These are phyloP conservation scores for Hericium coralloides DNA, from an alignment of 768 basidiomycete species.

Conservation along the genomic window DNA sequence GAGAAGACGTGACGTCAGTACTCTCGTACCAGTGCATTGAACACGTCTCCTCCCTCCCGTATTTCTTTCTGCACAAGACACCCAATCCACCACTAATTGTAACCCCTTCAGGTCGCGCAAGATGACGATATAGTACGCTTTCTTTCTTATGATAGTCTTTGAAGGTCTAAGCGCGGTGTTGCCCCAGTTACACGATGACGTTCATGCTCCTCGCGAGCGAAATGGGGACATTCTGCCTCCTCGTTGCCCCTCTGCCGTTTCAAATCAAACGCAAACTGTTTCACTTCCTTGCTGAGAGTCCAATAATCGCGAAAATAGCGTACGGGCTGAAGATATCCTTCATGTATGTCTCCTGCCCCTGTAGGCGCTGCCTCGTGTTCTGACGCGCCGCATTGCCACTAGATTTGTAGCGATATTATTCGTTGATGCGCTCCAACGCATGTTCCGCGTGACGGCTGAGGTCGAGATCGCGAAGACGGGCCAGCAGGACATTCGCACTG, in stretches of 20 bases:
- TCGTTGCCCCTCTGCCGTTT: conserved; percentile 84
- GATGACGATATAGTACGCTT: conserved; percentile 43
- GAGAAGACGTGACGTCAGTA: neutral
- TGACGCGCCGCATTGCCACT: conserved; percentile 15
- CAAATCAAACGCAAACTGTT: conserved; percentile 61
- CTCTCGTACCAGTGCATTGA: neutral
- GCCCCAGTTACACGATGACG: conserved; percentile 65
- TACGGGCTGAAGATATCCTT: conserved; percentile 93
- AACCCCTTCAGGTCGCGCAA: conserved; percentile 1
- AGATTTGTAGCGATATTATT: conserved; percentile 83
- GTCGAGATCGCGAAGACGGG: conserved; percentile 53
- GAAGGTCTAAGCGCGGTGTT: neutral
- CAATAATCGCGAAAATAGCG: conserved; percentile 72
- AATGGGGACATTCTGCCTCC: conserved; percentile 79
- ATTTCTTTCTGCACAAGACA: neutral
- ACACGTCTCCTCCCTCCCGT: neutral
- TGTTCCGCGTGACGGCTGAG: conserved; percentile 76
- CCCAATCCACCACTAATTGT: neutral
- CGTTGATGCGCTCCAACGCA: conserved; percentile 86
- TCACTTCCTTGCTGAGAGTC: conserved; percentile 58
- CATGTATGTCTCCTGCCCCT: conserved; percentile 46
- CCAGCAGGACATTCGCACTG: conserved; percentile 58
- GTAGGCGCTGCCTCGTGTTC: neutral
- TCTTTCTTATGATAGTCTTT: neutral
- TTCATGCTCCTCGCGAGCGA: conserved; percentile 76